These are phyloP conservation scores for Mycena galopus DNA, from an alignment of 768 basidiomycete species.

Conservation along the genomic window DNA sequence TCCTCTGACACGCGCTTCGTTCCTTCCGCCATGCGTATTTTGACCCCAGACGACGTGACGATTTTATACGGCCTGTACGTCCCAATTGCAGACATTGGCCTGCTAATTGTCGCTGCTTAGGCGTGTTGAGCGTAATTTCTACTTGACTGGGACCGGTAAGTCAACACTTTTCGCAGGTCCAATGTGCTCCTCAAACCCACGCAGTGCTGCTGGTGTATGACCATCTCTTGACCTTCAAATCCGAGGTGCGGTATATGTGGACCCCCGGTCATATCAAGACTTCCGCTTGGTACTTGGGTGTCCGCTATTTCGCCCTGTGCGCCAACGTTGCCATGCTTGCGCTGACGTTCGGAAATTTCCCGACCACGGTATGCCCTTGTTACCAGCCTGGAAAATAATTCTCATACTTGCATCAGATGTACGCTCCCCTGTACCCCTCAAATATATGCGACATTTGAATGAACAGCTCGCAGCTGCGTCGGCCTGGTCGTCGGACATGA, in stretches of 20 bases:
- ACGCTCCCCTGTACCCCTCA: too few species aligned
- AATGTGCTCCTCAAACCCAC: constrained; percentile 3
- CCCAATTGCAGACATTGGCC: not conserved
- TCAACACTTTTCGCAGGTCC: not conserved
- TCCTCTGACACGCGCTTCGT: not conserved
- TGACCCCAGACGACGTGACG: constrained; percentile 6
- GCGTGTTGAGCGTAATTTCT: constrained; percentile 8
- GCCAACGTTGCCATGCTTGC: constrained; percentile 11
- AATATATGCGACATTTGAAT: constrained; percentile 6
- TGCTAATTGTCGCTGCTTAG: constrained; percentile 9
- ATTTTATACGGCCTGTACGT: constrained; percentile 11
- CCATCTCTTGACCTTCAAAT: constrained; percentile 13
- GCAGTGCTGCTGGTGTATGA: constrained; percentile 10
- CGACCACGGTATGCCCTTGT: constrained; percentile 10
- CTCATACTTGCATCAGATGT: constrained; percentile 3
- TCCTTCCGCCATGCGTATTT: not conserved
- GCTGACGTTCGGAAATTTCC: constrained; percentile 8
- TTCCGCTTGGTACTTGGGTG: constrained; percentile 3
- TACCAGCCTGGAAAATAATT: not conserved
- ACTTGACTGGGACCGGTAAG: constrained; percentile 13
- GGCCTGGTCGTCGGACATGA: constrained; percentile 3
- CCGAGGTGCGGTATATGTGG: constrained; percentile 12
- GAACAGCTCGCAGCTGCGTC: not conserved
- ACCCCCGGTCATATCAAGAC: not conserved
- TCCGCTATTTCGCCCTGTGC: constrained; percentile 14